Percentiles rank a stretch among this genome's conserved stretches.
Evolutionary conservation across 2,329 filamentous ascomycete species (phyloP).

Genomic region (Tricladium varicosporioides): DNA sequence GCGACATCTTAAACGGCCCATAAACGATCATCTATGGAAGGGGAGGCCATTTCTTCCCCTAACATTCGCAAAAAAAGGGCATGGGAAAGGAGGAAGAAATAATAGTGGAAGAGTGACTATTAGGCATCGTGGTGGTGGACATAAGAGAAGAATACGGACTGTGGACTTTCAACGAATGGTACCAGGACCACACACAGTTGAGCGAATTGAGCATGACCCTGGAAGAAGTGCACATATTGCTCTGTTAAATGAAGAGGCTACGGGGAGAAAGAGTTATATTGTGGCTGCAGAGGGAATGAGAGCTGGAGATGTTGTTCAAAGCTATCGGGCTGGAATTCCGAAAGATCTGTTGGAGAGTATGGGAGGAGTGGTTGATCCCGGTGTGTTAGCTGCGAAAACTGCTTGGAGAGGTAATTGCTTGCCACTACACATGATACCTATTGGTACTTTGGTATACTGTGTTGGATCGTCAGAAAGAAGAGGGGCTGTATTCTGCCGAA

Average conservation of each 20-base stretch:
- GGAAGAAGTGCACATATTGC: constrained; percentile 92
- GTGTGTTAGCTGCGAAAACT: constrained; percentile 92
- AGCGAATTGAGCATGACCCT: constrained; percentile 95
- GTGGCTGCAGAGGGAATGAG: constrained; percentile 93
- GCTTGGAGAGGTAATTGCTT: constrained; percentile 93
- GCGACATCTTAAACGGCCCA: constrained; percentile 84
- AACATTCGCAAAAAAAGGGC: constrained; percentile 90
- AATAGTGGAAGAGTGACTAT: constrained; percentile 83
- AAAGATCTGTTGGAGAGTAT: constrained; percentile 83
- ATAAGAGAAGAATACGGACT: constrained; percentile 85
- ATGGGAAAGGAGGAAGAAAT: constrained; percentile 90
- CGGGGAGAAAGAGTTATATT: constrained; percentile 81
- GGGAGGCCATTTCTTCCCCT: constrained; percentile 78
- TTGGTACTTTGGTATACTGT: constrained; percentile 90
- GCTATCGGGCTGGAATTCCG: constrained; percentile 87
- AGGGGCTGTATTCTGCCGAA: constrained; percentile 87
- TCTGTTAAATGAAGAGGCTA: constrained; percentile 72
- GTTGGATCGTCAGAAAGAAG: constrained; percentile 74
- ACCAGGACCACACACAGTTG: constrained; percentile 81
- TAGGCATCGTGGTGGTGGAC: constrained; percentile 87
- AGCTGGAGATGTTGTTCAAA: constrained; percentile 87
- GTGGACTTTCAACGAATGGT: constrained; percentile 82
- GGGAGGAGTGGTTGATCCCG: constrained; percentile 89
- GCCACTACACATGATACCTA: constrained; percentile 90
- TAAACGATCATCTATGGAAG: constrained; percentile 98